A percentile compares a stretch with the other conserved stretches of the same genome.
Evolutionary conservation across 352 stramenopile species (phyloP).

Genomic region (Globisporangium paroecandrum): DNA sequence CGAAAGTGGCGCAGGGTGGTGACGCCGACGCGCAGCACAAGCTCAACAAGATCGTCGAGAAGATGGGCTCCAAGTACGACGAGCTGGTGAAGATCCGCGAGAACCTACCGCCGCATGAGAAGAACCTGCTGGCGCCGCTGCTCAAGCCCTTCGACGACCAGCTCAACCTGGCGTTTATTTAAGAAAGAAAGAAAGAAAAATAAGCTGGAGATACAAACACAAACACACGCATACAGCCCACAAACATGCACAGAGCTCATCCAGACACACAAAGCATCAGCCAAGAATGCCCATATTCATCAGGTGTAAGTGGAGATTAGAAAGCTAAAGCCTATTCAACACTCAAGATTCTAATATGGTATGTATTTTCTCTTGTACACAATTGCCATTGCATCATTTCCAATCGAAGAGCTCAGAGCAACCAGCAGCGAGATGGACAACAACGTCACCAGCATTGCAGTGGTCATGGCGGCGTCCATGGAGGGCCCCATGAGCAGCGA

Average conservation of each 20-base stretch:
- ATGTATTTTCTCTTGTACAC: slow-evolving; percentile 3
- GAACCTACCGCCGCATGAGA: slow-evolving; percentile 75
- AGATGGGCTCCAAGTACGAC: slow-evolving; percentile 87
- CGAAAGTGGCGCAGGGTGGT: slow-evolving; percentile 51
- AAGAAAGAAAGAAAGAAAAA: slow-evolving; percentile 16
- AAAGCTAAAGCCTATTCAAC: background rate
- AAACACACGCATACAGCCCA: background rate
- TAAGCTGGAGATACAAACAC: background rate
- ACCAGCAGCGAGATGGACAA: background rate
- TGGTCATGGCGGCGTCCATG: slow-evolving; percentile 8
- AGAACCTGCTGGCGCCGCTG: slow-evolving; percentile 75
- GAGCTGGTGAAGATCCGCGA: slow-evolving; percentile 81
- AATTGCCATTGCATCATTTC: background rate
- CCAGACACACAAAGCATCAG: background rate
- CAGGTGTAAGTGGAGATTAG: background rate
- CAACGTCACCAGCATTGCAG: background rate
- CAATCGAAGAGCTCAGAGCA: background rate
- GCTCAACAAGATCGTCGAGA: slow-evolving; percentile 82
- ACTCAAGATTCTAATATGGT: background rate
- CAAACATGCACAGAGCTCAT: background rate
- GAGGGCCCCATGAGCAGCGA: slow-evolving; percentile 3
- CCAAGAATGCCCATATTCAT: background rate
- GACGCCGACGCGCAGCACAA: slow-evolving; percentile 64
- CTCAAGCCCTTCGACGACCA: slow-evolving; percentile 86
- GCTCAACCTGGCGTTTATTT: slow-evolving; percentile 87